phyloP scores from a whole-genome alignment of 805 yeast species.

The Spathaspora sp. region DNA sequence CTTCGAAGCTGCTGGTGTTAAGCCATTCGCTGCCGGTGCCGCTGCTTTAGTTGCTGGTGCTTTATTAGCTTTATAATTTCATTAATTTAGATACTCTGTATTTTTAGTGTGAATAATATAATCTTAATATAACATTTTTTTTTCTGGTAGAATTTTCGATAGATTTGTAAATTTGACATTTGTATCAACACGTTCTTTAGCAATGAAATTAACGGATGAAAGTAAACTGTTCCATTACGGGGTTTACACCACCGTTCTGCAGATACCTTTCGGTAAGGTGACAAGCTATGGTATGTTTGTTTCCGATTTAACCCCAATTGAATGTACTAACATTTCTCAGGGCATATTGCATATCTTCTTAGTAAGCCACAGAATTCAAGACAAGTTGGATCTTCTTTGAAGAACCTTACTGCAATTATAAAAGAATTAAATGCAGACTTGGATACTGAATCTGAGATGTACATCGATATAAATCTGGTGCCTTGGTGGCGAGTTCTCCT shows the following conservation, averaged over 20 bases:
- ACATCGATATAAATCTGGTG: conserved; percentile 27
- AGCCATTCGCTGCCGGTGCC: conserved; percentile 39
- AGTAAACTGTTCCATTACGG: conserved; percentile 56
- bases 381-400: conserved; percentile 71
- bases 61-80: conserved; percentile 56
- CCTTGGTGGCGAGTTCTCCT: conserved; percentile 84
- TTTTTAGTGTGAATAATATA: not conserved
- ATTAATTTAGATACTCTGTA: not conserved
- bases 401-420: conserved; percentile 32
- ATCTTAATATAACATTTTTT: not conserved
- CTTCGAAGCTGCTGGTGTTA: conserved; percentile 38
- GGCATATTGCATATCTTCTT: conserved; percentile 66
- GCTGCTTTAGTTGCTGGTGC: conserved; percentile 49
- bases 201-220: conserved; percentile 37
- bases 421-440: conserved; percentile 20
- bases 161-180: conserved; percentile 11
- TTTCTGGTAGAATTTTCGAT: not conserved
- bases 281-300: conserved; percentile 59
- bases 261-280: conserved; percentile 61
- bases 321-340: conserved; percentile 14
- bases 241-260: conserved; percentile 50
- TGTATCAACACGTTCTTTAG: not conserved
- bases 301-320: not conserved
- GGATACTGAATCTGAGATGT: conserved; percentile 10
- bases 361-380: conserved; percentile 65